Conservation (phyloP, 805 yeast species). For the Zygoascus tannicola region DNA sequence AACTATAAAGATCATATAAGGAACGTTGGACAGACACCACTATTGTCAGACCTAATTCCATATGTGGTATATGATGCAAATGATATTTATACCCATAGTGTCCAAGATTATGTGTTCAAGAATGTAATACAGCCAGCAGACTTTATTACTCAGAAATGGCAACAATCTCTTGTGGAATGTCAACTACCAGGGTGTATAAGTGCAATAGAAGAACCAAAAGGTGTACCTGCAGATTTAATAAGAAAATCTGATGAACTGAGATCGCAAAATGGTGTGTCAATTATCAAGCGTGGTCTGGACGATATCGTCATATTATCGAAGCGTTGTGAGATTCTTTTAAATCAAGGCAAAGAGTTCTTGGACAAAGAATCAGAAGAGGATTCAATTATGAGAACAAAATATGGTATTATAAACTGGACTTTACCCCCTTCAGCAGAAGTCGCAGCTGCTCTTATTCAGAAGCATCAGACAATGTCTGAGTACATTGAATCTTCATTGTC, state of each 20-base stretch:
- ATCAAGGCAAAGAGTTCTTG: conserved; percentile 39
- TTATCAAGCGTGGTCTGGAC: conserved; percentile 34
- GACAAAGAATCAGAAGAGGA: conserved; percentile 49
- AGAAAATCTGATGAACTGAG: conserved; percentile 47
- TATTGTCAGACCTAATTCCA: conserved; percentile 63
- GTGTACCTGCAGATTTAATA: conserved; percentile 48
- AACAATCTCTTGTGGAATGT: conserved; percentile 32
- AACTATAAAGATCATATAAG: conserved; percentile 25
- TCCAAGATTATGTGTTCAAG: conserved; percentile 40
- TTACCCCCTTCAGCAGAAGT: conserved; percentile 40
- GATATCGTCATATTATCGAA: conserved; percentile 39
- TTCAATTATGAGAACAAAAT: conserved; percentile 37
- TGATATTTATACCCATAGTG: conserved; percentile 59
- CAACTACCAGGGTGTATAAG: conserved; percentile 59
- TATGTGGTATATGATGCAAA: conserved; percentile 55
- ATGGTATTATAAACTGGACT: conserved; percentile 49
- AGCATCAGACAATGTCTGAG: conserved; percentile 36
- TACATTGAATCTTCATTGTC: conserved; percentile 48
- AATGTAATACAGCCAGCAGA: conserved; percentile 32
- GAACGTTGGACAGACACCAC: conserved; percentile 10
- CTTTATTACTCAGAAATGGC: conserved; percentile 17
- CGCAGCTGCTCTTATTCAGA: conserved; percentile 32
- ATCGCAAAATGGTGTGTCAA: conserved; percentile 42
- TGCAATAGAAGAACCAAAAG: conserved; percentile 44
- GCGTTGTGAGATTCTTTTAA: conserved; percentile 36